Conservation (phyloP, 768 basidiomycete genomes). For the Pulveroboletus sp. region DNA sequence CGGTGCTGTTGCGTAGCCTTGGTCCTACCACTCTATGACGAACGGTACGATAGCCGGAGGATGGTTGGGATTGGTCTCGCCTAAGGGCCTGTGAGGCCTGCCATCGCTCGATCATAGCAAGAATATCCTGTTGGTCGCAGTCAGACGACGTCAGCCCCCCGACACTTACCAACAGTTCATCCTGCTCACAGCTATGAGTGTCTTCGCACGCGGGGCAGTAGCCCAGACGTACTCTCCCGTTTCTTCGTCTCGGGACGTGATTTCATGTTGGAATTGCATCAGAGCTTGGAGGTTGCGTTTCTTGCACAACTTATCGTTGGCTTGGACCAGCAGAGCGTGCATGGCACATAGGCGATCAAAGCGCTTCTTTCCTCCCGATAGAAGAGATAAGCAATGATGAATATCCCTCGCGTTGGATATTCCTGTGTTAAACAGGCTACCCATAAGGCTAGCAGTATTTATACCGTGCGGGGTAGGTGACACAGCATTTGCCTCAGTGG, state of each 20-base stretch:
- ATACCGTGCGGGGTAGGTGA: conserved; percentile 17
- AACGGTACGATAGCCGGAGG: neutral
- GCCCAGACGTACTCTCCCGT: conserved; percentile 23
- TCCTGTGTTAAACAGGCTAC: conserved; percentile 27
- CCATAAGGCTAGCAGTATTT: conserved; percentile 31
- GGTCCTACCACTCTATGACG: conserved; percentile 23
- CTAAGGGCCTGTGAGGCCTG: conserved; percentile 14
- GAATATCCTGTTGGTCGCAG: conserved; percentile 22
- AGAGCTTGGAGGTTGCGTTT: conserved; percentile 16
- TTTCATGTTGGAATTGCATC: conserved; percentile 13
- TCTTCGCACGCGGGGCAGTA: conserved; percentile 10
- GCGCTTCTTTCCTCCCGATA: conserved; percentile 17
- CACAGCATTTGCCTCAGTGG: neutral
- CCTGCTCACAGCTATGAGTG: conserved; percentile 18
- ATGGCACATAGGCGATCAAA: conserved; percentile 31
- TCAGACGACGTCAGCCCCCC: neutral
- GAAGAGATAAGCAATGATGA: conserved; percentile 25
- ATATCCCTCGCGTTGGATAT: conserved; percentile 26
- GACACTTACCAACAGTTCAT: neutral
- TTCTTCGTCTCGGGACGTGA: conserved; percentile 9
- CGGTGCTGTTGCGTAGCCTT: conserved; percentile 5
- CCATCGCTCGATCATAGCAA: conserved; percentile 27
- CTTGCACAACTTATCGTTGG: conserved; percentile 32
- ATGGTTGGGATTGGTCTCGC: conserved; percentile 10
- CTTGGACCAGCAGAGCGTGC: conserved; percentile 32